These are phyloP conservation scores for Toxicodendron radicans DNA, from an alignment of 345 rosid species.

Conservation along the genomic window DNA sequence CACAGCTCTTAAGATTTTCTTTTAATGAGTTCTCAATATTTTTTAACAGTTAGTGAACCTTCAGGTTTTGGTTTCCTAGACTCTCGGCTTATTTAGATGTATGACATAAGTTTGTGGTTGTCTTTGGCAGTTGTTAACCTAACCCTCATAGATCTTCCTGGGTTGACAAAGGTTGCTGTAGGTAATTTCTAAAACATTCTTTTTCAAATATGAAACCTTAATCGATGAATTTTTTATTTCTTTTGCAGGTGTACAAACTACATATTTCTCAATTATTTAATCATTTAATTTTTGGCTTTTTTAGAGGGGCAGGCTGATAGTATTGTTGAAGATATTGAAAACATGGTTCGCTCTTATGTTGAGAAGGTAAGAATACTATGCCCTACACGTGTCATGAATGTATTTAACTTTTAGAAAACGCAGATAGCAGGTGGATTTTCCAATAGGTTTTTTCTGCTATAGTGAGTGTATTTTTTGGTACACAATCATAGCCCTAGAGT, in stretches of 20 bases:
- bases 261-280: conserved; percentile 9
- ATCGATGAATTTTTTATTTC: conserved; percentile 12
- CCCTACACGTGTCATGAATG: conserved; percentile 14
- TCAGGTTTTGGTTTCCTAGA: background rate
- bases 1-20: background rate
- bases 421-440: background rate
- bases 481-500: background rate
- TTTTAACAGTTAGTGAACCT: background rate
- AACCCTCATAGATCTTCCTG: conserved; percentile 98
- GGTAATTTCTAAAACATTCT: conserved; percentile 51
- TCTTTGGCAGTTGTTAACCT: conserved; percentile 82
- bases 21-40: background rate
- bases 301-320: conserved; percentile 92
- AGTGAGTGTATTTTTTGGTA: background rate
- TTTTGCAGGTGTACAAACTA: background rate
- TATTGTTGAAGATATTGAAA: conserved; percentile 94
- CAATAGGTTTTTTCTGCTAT: background rate
- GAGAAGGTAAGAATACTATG: conserved; percentile 83
- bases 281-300: conserved; percentile 29
- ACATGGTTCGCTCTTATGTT: conserved; percentile 98
- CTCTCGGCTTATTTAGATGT: conserved; percentile 14
- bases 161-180: conserved; percentile 99
- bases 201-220: background rate
- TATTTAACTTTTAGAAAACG: background rate
- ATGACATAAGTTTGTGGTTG: conserved; percentile 20